Evolutionary conservation across 192 early-diverging fungal species (phyloP).

Genomic region (Spinellus fusiger): DNA sequence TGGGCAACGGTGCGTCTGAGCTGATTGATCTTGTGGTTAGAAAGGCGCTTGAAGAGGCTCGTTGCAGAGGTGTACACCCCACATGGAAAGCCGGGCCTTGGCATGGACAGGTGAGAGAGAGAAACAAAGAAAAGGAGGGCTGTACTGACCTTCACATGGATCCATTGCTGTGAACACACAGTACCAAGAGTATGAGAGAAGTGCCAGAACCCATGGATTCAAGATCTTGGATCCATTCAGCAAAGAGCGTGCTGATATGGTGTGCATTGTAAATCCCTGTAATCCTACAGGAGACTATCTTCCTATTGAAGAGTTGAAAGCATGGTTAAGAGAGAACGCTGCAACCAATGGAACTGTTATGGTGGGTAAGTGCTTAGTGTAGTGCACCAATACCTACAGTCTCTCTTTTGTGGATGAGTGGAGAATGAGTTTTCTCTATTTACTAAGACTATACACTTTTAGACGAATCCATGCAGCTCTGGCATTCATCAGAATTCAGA

Average conservation of each 20-base stretch:
- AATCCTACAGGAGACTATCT: slow-evolving; percentile 89
- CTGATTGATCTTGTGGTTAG: slow-evolving; percentile 85
- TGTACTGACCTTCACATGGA: neutral
- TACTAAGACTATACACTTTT: slow-evolving; percentile 1
- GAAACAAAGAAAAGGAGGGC: neutral
- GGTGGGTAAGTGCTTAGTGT: slow-evolving; percentile 50
- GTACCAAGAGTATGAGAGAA: slow-evolving; percentile 90
- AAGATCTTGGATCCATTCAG: slow-evolving; percentile 55
- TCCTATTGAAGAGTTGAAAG: slow-evolving; percentile 63
- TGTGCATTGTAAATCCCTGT: slow-evolving; percentile 88
- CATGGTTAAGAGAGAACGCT: slow-evolving; percentile 72
- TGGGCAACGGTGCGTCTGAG: slow-evolving; percentile 89
- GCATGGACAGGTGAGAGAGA: slow-evolving; percentile 52
- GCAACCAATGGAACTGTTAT: slow-evolving; percentile 73
- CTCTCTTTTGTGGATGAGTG: too few relatives aligned
- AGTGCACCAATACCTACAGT: neutral
- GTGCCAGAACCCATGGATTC: slow-evolving; percentile 69
- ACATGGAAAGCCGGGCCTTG: slow-evolving; percentile 86
- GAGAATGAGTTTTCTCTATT: neutral
- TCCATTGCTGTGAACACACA: slow-evolving; percentile 10
- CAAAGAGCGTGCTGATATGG: slow-evolving; percentile 56
- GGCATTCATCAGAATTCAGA: slow-evolving; percentile 77
- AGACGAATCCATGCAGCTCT: slow-evolving; percentile 95
- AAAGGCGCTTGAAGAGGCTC: slow-evolving; percentile 38
- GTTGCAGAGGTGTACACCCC: slow-evolving; percentile 30